Evolutionary conservation across 805 yeast species (phyloP), one percentile per base, ranked within the genome.

Genomic region (Starmerella stigmatis): DNA sequence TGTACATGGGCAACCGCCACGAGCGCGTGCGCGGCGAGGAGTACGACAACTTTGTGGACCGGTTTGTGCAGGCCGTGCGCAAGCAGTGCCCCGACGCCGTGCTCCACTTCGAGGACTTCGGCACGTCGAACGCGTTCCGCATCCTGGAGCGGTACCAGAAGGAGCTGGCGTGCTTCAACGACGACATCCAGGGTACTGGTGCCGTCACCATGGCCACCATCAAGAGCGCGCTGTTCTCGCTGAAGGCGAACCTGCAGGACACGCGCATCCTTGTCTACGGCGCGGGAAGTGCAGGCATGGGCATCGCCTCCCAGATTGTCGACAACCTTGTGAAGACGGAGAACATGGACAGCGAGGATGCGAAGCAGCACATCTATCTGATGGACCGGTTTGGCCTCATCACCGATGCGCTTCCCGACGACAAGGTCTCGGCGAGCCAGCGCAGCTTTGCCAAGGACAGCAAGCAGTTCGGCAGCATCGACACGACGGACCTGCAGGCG

Each of bases 111-210:
- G 97, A 89, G 69, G 97, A 89, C 70, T 89, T 89, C 59, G 97
- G 96, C 57, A 94, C 88, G 35, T 65, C 78, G 44, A 86, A 92
- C 45, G 97, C 94, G 22, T 76, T 94, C 71, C 77, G 80, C 44
- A 69, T 88, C 59, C 72, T 89, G 52, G 78, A 82, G 53, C 76
- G 75, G 60, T 89, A 86, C 66, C 73, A 86, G 61, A 64, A 74
- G 51, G 67, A 71, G 48, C 56, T 85, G 27, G 84, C 96, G 12
- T 88, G 95, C 60, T 89, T 89, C 71, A 89, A 89, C 62, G 97
- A 89, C 67, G 97, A 89, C 63, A 89, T 89, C 54, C 97, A 89
- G 68, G 97, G 97, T 57, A 89, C 97, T 7, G 97, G 97, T 60
- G 97, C 97, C 31, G 97, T 89, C 47, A 95, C 89, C 6, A 80